Percentiles rank a stretch among this genome's conserved stretches.
phyloP scores from a whole-genome alignment of 768 basidiomycete genomes.

The Naganishia antarctica region DNA sequence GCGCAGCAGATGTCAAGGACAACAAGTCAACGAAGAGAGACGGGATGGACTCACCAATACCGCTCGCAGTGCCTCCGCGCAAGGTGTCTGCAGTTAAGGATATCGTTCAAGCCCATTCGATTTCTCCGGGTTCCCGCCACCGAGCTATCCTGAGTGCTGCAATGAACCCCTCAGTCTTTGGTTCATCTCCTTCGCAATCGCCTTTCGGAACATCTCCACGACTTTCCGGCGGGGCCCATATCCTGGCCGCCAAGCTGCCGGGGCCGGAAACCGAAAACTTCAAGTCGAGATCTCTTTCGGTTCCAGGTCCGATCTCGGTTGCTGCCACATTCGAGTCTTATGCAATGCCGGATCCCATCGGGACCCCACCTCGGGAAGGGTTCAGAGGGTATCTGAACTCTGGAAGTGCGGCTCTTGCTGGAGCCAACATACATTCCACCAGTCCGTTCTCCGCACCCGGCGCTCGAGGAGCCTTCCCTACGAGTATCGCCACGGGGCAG shows the following conservation, averaged over 20 bases:
- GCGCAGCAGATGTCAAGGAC: background rate
- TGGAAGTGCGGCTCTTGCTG: conserved; percentile 4
- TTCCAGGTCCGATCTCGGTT: conserved; percentile 42
- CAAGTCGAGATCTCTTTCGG: conserved; percentile 43
- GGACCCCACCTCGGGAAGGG: conserved; percentile 62
- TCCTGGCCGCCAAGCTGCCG: conserved; percentile 18
- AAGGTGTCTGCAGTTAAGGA: conserved; percentile 10
- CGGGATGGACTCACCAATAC: background rate
- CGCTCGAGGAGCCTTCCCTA: conserved; percentile 3
- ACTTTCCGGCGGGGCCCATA: conserved; percentile 43
- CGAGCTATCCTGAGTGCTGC: conserved; percentile 7
- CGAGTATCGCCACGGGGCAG: conserved; percentile 3
- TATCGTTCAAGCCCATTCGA: conserved; percentile 52
- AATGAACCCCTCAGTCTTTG: background rate
- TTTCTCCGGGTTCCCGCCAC: conserved; percentile 51
- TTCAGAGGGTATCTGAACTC: conserved; percentile 10
- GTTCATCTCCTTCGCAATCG: conserved; percentile 9
- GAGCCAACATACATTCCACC: background rate
- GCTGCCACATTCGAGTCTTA: conserved; percentile 38
- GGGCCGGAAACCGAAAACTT: conserved; percentile 29
- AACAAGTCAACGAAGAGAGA: background rate
- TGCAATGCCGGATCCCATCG: conserved; percentile 72
- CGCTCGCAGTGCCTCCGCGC: conserved; percentile 6
- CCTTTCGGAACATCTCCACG: conserved; percentile 28
- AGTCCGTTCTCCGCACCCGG: conserved; percentile 22